Percentiles rank a stretch among this genome's conserved stretches.
Evolutionary conservation across 2,329 filamentous ascomycete genomes (phyloP).

Genomic region (Penicillium sp.): DNA sequence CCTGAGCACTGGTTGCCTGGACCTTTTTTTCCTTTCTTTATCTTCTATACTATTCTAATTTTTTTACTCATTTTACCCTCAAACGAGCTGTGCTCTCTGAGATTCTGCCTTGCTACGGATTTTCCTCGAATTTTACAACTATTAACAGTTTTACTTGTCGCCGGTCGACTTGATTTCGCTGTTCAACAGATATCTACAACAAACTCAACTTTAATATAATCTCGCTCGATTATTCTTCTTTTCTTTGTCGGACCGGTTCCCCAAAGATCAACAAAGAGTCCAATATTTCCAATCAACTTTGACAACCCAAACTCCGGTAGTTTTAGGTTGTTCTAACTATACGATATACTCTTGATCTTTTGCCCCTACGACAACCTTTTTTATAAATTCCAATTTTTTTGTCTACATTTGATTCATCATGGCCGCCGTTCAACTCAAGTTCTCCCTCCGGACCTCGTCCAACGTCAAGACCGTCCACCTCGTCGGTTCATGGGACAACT

Average conservation of each 20-base stretch:
- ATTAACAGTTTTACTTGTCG: constrained; percentile 29
- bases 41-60: constrained; percentile 41
- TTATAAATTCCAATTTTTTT: constrained; percentile 14
- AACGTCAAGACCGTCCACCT: constrained; percentile 97
- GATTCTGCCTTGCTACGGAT: constrained; percentile 30
- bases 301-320: constrained; percentile 31
- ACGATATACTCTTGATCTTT: constrained; percentile 23
- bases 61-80: constrained; percentile 8
- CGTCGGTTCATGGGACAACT: constrained; percentile 98
- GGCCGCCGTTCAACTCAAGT: constrained; percentile 90
- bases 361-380: constrained; percentile 25
- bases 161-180: constrained; percentile 35
- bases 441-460: constrained; percentile 91
- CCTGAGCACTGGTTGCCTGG: constrained; percentile 43
- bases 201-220: constrained; percentile 26
- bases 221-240: constrained; percentile 27
- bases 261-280: constrained; percentile 19
- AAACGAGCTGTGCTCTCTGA: constrained; percentile 20
- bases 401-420: constrained; percentile 50
- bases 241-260: constrained; percentile 38
- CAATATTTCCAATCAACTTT: constrained; percentile 6
- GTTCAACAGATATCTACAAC: constrained; percentile 31
- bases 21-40: constrained; percentile 49
- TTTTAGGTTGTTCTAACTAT: constrained; percentile 22
- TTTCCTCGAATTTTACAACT: constrained; percentile 27